A percentile compares a stretch with the other conserved stretches of the same genome.
phyloP scores from a whole-genome alignment of 208 protist species.

The Strigomonas oncopelti region DNA sequence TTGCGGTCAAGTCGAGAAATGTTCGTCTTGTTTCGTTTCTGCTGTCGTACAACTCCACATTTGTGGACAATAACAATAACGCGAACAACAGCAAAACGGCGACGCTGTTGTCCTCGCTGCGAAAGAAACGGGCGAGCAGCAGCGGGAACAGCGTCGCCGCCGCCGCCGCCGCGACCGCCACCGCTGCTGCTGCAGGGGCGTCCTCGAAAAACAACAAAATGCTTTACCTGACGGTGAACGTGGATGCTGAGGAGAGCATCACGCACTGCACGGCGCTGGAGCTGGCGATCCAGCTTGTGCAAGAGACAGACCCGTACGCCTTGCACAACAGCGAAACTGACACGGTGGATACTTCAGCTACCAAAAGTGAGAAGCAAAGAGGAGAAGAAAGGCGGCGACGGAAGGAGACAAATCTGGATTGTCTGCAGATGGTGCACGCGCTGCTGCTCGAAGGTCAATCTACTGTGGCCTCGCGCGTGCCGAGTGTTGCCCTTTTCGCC shows the following conservation, averaged over 20 bases:
- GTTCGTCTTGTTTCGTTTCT: slow-evolving; percentile 46
- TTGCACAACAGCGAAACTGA: slow-evolving; percentile 44
- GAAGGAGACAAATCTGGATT: background rate
- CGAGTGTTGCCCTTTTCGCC: background rate
- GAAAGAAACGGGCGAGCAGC: background rate
- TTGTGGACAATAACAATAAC: slow-evolving; percentile 1
- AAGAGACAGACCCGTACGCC: slow-evolving; percentile 52
- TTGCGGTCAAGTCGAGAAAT: slow-evolving; percentile 56
- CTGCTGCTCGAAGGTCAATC: background rate
- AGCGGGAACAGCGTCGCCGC: background rate
- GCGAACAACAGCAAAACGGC: background rate
- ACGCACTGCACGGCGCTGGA: slow-evolving; percentile 54
- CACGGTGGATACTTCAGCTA: slow-evolving; percentile 49
- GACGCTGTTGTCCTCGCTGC: background rate
- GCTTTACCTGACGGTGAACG: slow-evolving; percentile 26
- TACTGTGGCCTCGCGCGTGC: background rate
- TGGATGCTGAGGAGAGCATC: slow-evolving; percentile 55
- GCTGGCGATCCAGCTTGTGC: slow-evolving; percentile 52
- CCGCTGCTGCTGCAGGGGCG: slow-evolving; percentile 2
- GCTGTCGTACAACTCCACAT: slow-evolving; percentile 31
- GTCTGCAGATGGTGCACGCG: slow-evolving; percentile 1
- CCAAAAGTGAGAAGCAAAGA: slow-evolving; percentile 29
- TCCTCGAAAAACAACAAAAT: background rate
- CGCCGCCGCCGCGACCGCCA: background rate
- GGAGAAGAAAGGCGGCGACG: background rate